Percentiles rank a stretch among this genome's conserved stretches.
phyloP scores from a whole-genome alignment of 352 stramenopile genomes.

The Pythium graminicola region DNA sequence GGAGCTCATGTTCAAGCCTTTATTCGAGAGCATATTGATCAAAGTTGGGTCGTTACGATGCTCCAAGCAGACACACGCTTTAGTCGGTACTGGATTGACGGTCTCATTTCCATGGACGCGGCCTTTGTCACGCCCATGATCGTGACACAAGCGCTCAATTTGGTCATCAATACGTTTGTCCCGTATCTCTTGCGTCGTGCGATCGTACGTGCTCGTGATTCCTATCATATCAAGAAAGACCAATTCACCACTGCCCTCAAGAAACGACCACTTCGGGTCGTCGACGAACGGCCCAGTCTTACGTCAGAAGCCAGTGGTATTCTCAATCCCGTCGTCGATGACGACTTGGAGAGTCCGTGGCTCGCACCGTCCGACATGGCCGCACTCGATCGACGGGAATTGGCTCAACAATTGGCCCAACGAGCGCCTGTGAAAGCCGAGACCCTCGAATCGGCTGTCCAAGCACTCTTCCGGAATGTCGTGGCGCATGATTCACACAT shows the following conservation, averaged over 20 bases:
- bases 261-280: no score
- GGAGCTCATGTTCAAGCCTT: constrained; percentile 37
- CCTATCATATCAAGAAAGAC: constrained; percentile 53
- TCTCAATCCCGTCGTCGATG: constrained; percentile 1
- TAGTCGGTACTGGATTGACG: constrained; percentile 53
- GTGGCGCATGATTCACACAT: constrained; percentile 50
- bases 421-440: constrained; percentile 32
- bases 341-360: constrained; percentile 25
- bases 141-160: constrained; percentile 59
- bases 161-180: constrained; percentile 64
- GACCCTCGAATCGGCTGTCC: constrained; percentile 31
- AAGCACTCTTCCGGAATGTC: constrained; percentile 33
- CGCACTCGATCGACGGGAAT: constrained; percentile 24
- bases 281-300: no score
- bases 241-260: constrained; percentile 25
- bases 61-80: constrained; percentile 36
- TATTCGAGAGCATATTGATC: constrained; percentile 36
- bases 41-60: constrained; percentile 31
- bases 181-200: constrained; percentile 42
- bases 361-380: constrained; percentile 25
- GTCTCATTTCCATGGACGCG: constrained; percentile 54
- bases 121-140: constrained; percentile 66
- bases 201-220: constrained; percentile 40
- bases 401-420: constrained; percentile 30
- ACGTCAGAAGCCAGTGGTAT: no score